Conservation (phyloP, 2,329 filamentous ascomycete genomes). For the Beauveria sp. region DNA sequence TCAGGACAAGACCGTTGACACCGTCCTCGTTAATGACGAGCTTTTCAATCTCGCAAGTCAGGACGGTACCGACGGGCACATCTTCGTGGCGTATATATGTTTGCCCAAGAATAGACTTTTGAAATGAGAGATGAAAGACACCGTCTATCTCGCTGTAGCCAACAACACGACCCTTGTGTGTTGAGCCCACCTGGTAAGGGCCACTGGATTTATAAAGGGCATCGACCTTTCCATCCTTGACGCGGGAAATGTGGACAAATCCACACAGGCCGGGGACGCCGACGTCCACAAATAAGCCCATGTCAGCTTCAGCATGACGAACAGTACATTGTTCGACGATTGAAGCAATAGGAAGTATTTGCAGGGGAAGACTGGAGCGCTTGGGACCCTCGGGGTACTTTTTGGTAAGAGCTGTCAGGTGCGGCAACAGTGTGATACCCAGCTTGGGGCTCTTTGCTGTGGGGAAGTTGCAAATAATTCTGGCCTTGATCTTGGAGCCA, state of each 20-base stretch:
- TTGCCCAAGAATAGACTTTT: conserved; percentile 76
- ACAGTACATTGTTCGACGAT: conserved; percentile 73
- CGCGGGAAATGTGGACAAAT: conserved; percentile 89
- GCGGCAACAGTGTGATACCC: conserved; percentile 81
- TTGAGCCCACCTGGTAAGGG: conserved; percentile 67
- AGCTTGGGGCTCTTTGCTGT: conserved; percentile 72
- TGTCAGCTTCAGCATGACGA: conserved; percentile 66
- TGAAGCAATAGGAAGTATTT: conserved; percentile 62
- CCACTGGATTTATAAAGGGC: conserved; percentile 69
- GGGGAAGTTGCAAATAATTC: conserved; percentile 84
- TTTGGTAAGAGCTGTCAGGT: conserved; percentile 58
- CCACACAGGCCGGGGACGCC: conserved; percentile 59
- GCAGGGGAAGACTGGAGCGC: conserved; percentile 42
- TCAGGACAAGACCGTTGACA: conserved; percentile 72
- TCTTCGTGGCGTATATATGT: conserved; percentile 89
- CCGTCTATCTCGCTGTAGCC: conserved; percentile 85
- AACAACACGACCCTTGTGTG: conserved; percentile 73
- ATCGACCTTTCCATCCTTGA: conserved; percentile 87
- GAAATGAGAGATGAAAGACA: conserved; percentile 75
- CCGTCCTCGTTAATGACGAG: conserved; percentile 72
- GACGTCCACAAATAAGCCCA: conserved; percentile 74
- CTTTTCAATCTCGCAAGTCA: conserved; percentile 79
- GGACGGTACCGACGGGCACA: conserved; percentile 69
- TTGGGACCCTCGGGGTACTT: conserved; percentile 31
- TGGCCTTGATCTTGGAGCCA: conserved; percentile 75